A percentile compares a stretch with the other conserved stretches of the same genome.
Evolutionary conservation across 192 early-diverging fungal species (phyloP).

Genomic region (Rhizophagus sp.): DNA sequence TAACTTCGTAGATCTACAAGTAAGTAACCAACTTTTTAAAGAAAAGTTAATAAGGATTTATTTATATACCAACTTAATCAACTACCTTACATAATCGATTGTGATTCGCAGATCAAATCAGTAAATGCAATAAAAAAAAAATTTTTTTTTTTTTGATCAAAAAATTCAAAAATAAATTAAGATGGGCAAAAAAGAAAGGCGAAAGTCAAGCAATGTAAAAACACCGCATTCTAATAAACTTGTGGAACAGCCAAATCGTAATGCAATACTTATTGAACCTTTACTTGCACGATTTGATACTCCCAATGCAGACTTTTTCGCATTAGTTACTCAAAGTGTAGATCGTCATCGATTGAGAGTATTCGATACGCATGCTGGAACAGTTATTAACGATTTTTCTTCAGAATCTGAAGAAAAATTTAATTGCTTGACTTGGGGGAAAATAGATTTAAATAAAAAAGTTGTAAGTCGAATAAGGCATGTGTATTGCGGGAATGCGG

Average conservation of each 20-base stretch:
- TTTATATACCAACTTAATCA: background rate
- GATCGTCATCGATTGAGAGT: conserved; percentile 58
- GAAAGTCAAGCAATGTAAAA: background rate
- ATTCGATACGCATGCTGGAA: conserved; percentile 53
- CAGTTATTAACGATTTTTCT: conserved; percentile 52
- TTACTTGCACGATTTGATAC: conserved; percentile 13
- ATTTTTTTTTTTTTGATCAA: background rate
- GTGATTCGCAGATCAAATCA: background rate
- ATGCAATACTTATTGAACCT: background rate
- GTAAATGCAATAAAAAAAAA: background rate
- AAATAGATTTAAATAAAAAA: conserved; percentile 39
- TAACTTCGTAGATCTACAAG: background rate
- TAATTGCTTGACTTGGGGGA: conserved; percentile 55
- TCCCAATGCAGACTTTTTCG: conserved; percentile 4
- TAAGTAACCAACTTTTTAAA: too few relatives aligned
- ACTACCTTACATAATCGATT: background rate
- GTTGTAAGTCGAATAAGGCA: conserved; percentile 8
- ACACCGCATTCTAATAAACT: background rate
- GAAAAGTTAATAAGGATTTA: too few relatives aligned
- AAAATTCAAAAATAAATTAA: background rate
- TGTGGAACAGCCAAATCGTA: background rate
- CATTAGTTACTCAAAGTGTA: conserved; percentile 52
- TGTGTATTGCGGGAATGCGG: background rate
- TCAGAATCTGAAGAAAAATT: conserved; percentile 52
- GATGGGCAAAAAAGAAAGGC: background rate